These are phyloP conservation scores for Penicillium taxi DNA, from an alignment of 495 filamentous ascomycete species.

Conservation along the genomic window DNA sequence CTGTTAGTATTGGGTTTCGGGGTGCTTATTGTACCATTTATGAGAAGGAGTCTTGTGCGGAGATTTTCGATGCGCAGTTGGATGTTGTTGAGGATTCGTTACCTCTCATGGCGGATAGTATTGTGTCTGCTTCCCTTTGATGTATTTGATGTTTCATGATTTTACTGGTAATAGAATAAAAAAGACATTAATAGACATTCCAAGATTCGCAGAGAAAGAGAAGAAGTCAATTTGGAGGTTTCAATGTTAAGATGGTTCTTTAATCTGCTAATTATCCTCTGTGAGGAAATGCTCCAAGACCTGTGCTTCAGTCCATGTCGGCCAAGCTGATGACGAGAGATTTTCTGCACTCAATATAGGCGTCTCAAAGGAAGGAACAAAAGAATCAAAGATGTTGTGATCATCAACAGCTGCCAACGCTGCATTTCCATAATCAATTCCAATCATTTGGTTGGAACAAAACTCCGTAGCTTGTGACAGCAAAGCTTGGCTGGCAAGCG, in stretches of 20 bases:
- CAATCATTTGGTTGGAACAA: neutral
- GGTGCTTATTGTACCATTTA: conserved; percentile 29
- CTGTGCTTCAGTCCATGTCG: conserved; percentile 18
- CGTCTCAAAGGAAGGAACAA: conserved; percentile 12
- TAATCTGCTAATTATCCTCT: conserved; percentile 1
- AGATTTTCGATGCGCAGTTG: conserved; percentile 23
- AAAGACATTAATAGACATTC: no score
- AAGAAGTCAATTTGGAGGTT: neutral
- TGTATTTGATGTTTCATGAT: neutral
- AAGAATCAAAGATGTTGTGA: conserved; percentile 1
- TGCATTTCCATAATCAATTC: neutral
- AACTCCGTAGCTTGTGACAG: neutral
- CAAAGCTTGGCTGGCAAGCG: neutral
- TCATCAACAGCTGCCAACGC: neutral
- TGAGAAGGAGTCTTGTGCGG: conserved; percentile 26
- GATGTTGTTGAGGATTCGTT: conserved; percentile 24
- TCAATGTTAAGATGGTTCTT: neutral
- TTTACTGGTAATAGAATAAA: neutral
- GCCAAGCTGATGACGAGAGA: conserved; percentile 14
- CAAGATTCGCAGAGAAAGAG: neutral
- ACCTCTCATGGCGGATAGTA: conserved; percentile 21
- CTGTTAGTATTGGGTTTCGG: conserved; percentile 22
- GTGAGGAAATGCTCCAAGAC: conserved; percentile 18
- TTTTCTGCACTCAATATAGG: conserved; percentile 13
- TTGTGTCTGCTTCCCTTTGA: conserved; percentile 17